A percentile compares a stretch with the other conserved stretches of the same genome.
These are phyloP conservation scores for Cyanodermella asteris DNA, from an alignment of 2,329 filamentous ascomycete species.

Conservation along the genomic window DNA sequence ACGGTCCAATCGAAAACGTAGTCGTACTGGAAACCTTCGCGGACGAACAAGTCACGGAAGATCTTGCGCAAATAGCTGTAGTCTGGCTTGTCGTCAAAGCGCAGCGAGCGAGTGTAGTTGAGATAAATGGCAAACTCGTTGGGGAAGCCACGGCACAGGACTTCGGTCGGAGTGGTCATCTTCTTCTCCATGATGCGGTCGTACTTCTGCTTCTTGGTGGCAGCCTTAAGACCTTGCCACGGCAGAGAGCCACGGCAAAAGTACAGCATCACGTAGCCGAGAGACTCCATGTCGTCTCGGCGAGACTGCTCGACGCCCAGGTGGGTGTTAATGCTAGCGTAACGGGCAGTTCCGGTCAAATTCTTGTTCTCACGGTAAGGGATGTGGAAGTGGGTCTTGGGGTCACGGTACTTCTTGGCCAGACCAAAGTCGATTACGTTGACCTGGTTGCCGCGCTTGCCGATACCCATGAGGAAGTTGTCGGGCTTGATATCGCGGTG, in stretches of 20 bases:
- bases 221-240: slow-evolving; percentile 96
- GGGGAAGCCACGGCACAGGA: slow-evolving; percentile 95
- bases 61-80: slow-evolving; percentile 99
- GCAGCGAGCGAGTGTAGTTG: slow-evolving; percentile 95
- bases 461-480: slow-evolving; percentile 98
- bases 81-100: slow-evolving; percentile 98
- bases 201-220: slow-evolving; percentile 99
- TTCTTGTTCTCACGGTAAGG: slow-evolving; percentile 99
- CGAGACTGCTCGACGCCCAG: slow-evolving; percentile 96
- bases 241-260: slow-evolving; percentile 97
- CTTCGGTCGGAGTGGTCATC: slow-evolving; percentile 98
- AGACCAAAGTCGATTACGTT: slow-evolving; percentile 98
- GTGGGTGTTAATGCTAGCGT: slow-evolving; percentile 97
- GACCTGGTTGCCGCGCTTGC: slow-evolving; percentile 97
- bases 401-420: slow-evolving; percentile 98
- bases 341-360: slow-evolving; percentile 92
- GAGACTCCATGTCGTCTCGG: slow-evolving; percentile 96
- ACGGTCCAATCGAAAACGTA: slow-evolving; percentile 99
- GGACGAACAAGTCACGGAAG: slow-evolving; percentile 97
- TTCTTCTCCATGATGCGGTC: slow-evolving; percentile 99
- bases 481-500: slow-evolving; percentile 99
- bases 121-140: slow-evolving; percentile 99
- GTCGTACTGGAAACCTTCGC: slow-evolving; percentile 98
- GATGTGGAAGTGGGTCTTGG: slow-evolving; percentile 99
- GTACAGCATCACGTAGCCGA: slow-evolving; percentile 99